phyloP scores from a whole-genome alignment of 2,329 filamentous ascomycete genomes.

The Bipolaris gigantea region DNA sequence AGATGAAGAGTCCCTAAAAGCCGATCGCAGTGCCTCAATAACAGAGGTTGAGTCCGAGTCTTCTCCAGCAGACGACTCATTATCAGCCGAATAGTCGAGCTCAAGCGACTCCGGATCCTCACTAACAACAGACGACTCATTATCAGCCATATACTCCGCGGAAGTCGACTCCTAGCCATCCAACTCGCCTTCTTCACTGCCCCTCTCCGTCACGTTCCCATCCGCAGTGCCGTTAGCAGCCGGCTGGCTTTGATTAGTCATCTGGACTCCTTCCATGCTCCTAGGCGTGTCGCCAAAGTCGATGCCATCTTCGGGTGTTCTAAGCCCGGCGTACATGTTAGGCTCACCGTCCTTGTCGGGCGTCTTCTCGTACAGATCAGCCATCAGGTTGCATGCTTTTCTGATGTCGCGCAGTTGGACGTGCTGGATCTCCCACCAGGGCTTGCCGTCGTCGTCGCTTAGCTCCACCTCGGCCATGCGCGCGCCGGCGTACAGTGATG shows the following conservation, averaged over 20 bases:
- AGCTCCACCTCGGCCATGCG: constrained; percentile 74
- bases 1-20: not conserved
- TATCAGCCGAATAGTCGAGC: not conserved
- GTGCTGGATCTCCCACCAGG: constrained; percentile 85
- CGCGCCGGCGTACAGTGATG: constrained; percentile 83
- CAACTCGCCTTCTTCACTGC: constrained; percentile 53
- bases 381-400: constrained; percentile 75
- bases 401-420: constrained; percentile 71
- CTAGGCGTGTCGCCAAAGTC: constrained; percentile 38
- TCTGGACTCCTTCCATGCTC: constrained; percentile 31
- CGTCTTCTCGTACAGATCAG: constrained; percentile 54
- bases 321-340: constrained; percentile 52
- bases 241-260: constrained; percentile 24
- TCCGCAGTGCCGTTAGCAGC: constrained; percentile 22
- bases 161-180: constrained; percentile 43
- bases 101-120: too few relatives aligned
- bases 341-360: constrained; percentile 46
- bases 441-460: constrained; percentile 68
- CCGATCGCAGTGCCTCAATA: not conserved
- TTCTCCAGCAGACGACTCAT: not conserved
- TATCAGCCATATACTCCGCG: not conserved
- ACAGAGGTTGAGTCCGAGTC: not conserved
- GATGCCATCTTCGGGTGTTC: constrained; percentile 44
- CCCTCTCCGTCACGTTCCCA: constrained; percentile 29
- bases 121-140: not conserved